These are phyloP conservation scores for Rhododendron ferrugineum DNA, from an alignment of 148 eudicot species.

Conservation along the genomic window DNA sequence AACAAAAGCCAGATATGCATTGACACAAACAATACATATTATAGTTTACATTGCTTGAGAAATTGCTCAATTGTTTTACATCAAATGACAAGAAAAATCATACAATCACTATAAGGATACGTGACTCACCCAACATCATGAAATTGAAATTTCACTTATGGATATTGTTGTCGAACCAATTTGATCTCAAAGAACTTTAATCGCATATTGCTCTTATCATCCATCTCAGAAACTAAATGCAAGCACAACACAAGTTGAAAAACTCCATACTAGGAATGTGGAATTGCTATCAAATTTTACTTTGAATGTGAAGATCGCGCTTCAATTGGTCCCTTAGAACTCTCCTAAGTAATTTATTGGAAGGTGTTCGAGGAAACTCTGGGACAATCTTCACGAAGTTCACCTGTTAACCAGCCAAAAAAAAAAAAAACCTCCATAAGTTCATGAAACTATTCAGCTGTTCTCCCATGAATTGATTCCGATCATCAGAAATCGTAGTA, in stretches of 20 bases:
- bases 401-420: conserved; percentile 44
- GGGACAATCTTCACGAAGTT: conserved; percentile 60
- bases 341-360: conserved; percentile 73
- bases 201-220: not conserved
- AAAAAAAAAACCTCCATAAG: not conserved
- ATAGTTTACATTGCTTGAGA: not conserved
- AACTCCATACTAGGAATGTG: not conserved
- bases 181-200: not conserved
- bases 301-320: conserved; percentile 41
- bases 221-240: not conserved
- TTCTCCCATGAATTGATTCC: not conserved
- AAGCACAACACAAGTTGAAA: not conserved
- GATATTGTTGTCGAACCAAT: not conserved
- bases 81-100: not conserved
- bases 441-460: not conserved
- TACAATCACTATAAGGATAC: not conserved
- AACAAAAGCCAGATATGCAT: not conserved
- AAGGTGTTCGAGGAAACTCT: conserved; percentile 78
- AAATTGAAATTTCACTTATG: not conserved
- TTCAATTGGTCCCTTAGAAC: conserved; percentile 67
- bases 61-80: not conserved
- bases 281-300: conserved; percentile 38
- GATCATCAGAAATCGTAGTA: not conserved
- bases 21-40: not conserved
- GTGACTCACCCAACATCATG: not conserved